phyloP scores from a whole-genome alignment of 106 monocot species.

The Xerophyta viscosa region DNA sequence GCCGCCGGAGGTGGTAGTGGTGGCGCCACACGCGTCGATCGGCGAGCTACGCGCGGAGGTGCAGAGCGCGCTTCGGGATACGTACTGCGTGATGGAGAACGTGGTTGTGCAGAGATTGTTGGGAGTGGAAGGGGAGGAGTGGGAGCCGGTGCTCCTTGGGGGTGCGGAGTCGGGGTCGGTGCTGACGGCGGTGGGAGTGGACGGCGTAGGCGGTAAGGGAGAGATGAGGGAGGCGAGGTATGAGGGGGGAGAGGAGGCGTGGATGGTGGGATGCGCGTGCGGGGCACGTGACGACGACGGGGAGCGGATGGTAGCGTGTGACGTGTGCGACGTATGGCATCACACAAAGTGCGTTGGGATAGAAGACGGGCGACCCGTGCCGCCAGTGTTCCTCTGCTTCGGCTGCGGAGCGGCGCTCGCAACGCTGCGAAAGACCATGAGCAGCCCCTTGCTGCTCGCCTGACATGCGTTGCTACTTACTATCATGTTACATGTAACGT shows the following conservation, averaged over 20 bases:
- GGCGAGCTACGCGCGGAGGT: constrained; percentile 55
- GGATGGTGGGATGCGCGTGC: constrained; percentile 71
- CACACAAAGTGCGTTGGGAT: constrained; percentile 88
- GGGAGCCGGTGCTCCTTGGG: constrained; percentile 70
- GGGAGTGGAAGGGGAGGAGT: constrained; percentile 55
- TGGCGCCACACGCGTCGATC: constrained; percentile 63
- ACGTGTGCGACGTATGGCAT: constrained; percentile 87
- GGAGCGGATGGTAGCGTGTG: constrained; percentile 96
- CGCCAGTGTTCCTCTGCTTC: constrained; percentile 65
- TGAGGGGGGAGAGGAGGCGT: constrained; percentile 64
- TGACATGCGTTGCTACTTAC: background rate
- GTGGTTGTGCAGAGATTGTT: constrained; percentile 28
- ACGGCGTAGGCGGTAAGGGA: constrained; percentile 24
- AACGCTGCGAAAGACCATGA: constrained; percentile 2
- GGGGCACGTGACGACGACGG: constrained; percentile 90
- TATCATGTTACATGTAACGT: too few relatives aligned
- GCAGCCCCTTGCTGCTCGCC: background rate
- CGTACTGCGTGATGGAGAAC: constrained; percentile 55
- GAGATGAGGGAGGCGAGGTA: constrained; percentile 33
- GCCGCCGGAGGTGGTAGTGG: constrained; percentile 56
- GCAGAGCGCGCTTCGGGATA: constrained; percentile 61
- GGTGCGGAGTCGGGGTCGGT: constrained; percentile 63
- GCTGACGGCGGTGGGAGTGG: constrained; percentile 42
- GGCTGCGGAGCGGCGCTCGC: constrained; percentile 31
- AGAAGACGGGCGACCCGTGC: constrained; percentile 50